These are phyloP conservation scores for Lachnellula suecica DNA, from an alignment of 2,329 filamentous ascomycete species.

Conservation along the genomic window DNA sequence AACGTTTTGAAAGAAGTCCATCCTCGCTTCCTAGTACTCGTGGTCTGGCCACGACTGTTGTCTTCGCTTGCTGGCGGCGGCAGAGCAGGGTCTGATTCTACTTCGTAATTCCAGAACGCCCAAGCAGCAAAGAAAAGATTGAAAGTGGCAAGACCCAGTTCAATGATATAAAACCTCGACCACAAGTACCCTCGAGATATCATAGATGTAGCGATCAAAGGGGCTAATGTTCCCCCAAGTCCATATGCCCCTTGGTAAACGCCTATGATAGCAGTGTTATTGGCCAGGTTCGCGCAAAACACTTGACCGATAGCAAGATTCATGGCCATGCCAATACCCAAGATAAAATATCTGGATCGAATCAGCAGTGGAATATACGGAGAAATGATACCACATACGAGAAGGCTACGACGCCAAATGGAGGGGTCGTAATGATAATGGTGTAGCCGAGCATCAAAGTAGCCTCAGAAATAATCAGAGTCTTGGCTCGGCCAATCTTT, in stretches of 20 bases:
- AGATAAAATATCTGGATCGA: conserved; percentile 54
- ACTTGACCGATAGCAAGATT: conserved; percentile 57
- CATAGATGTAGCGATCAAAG: conserved; percentile 67
- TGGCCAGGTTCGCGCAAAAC: conserved; percentile 52
- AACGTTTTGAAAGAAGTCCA: conserved; percentile 37
- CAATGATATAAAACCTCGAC: conserved; percentile 71
- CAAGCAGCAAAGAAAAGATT: conserved; percentile 58
- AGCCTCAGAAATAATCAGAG: conserved; percentile 55
- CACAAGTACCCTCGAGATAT: conserved; percentile 63
- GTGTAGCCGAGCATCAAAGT: conserved; percentile 61
- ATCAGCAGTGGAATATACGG: neutral
- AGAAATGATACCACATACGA: conserved; percentile 36
- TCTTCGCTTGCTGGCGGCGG: conserved; percentile 41
- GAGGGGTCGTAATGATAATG: conserved; percentile 63
- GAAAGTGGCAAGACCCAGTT: conserved; percentile 54
- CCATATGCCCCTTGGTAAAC: conserved; percentile 66
- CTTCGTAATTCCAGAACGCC: conserved; percentile 68
- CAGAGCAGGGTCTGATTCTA: conserved; percentile 56
- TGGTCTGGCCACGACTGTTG: neutral
- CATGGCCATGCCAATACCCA: conserved; percentile 56
- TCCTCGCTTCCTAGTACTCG: conserved; percentile 10
- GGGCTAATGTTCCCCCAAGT: conserved; percentile 61
- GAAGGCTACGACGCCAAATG: conserved; percentile 64
- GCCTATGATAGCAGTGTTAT: conserved; percentile 54
- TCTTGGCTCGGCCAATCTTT: conserved; percentile 62